phyloP scores from a whole-genome alignment of 768 basidiomycete species.

The Boletus tomentosulus region DNA sequence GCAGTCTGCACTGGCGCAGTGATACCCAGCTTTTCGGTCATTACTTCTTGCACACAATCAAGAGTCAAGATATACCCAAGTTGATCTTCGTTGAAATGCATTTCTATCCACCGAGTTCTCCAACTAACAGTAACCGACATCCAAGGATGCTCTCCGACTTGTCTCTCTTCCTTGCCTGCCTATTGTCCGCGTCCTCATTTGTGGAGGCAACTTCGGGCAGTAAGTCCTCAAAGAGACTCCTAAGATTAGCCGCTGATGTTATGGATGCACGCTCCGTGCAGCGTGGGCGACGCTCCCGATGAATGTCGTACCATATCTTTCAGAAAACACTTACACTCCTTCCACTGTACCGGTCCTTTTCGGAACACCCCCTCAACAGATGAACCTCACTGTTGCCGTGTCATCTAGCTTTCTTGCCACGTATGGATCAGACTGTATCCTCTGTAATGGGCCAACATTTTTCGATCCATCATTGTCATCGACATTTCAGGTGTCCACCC shows the following conservation, averaged over 20 bases:
- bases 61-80: not conserved
- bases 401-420: constrained; percentile 10
- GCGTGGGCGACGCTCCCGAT: constrained; percentile 27
- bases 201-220: constrained; percentile 15
- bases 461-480: constrained; percentile 24
- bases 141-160: not conserved
- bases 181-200: constrained; percentile 1
- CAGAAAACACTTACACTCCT: constrained; percentile 8
- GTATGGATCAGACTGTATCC: constrained; percentile 22
- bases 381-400: constrained; percentile 24
- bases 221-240: not conserved
- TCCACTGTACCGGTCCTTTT: constrained; percentile 17
- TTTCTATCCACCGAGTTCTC: not conserved
- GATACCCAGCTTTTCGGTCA: not conserved
- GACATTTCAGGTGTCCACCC: constrained; percentile 23
- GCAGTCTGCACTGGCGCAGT: not conserved
- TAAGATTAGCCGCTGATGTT: not conserved
- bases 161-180: not conserved
- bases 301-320: constrained; percentile 16
- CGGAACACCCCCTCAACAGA: constrained; percentile 26
- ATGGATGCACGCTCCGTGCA: not conserved
- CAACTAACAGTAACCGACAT: not conserved
- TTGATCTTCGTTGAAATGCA: not conserved
- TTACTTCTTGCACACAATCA: not conserved
- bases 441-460: constrained; percentile 19